phyloP scores from a whole-genome alignment of 495 filamentous ascomycete genomes.

The Symbiotaphrina buchneri region DNA sequence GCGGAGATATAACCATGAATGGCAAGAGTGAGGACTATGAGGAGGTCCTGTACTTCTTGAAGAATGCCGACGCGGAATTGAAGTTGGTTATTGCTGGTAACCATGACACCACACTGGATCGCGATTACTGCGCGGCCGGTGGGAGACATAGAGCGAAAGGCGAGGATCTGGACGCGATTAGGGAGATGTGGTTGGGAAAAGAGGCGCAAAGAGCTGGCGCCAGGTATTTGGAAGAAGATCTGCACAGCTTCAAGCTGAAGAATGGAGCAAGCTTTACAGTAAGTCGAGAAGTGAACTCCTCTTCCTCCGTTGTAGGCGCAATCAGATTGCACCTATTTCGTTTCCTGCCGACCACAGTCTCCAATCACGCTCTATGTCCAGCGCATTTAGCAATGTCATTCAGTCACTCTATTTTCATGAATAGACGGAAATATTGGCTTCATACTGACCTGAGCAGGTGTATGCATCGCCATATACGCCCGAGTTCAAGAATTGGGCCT shows the following conservation, averaged over 20 bases:
- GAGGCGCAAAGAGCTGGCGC: slow-evolving; percentile 27
- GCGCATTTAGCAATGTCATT: too few species aligned
- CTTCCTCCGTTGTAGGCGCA: background rate
- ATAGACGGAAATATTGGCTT: too few species aligned
- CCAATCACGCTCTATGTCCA: too few species aligned
- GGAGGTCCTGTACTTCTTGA: slow-evolving; percentile 27
- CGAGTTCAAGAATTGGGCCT: slow-evolving; percentile 34
- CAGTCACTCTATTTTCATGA: too few species aligned
- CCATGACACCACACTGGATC: slow-evolving; percentile 54
- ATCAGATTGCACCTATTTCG: background rate
- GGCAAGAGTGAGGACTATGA: slow-evolving; percentile 32
- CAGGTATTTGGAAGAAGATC: slow-evolving; percentile 44
- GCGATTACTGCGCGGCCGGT: slow-evolving; percentile 17
- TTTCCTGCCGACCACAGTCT: background rate
- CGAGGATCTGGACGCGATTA: slow-evolving; percentile 7
- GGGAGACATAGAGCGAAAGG: slow-evolving; percentile 4
- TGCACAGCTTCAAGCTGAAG: slow-evolving; percentile 24
- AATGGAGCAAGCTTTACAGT: slow-evolving; percentile 33
- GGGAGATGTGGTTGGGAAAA: slow-evolving; percentile 21
- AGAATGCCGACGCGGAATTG: slow-evolving; percentile 31
- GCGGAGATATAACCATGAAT: slow-evolving; percentile 46
- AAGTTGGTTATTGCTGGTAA: slow-evolving; percentile 71
- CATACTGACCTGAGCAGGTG: slow-evolving; percentile 11
- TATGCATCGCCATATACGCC: slow-evolving; percentile 53
- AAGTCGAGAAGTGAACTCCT: too few species aligned